phyloP scores from a whole-genome alignment of 106 monocot genomes.

The Iris macrosiphon region DNA sequence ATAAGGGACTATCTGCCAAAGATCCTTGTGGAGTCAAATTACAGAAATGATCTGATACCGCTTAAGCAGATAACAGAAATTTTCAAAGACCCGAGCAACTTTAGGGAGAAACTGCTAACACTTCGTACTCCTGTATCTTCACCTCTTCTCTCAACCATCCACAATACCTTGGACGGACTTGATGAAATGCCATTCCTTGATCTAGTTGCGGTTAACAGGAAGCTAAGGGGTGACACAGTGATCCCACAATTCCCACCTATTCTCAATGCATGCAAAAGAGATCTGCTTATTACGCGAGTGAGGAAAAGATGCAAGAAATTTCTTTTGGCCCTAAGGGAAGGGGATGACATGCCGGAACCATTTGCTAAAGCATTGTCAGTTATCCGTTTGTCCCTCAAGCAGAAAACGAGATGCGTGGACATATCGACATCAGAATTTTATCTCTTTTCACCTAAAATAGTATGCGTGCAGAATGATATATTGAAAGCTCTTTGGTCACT shows the following conservation, averaged over 20 bases:
- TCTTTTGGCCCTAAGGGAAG: conserved; percentile 23
- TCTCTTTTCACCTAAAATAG: conserved; percentile 39
- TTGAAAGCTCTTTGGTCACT: conserved; percentile 70
- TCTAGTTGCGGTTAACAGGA: conserved; percentile 50
- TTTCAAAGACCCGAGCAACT: conserved; percentile 36
- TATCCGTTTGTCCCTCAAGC: conserved; percentile 38
- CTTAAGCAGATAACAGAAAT: conserved; percentile 35
- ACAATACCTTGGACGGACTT: conserved; percentile 29
- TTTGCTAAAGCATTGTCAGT: conserved; percentile 74
- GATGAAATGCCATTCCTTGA: conserved; percentile 37
- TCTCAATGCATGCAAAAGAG: conserved; percentile 9
- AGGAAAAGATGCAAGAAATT: conserved; percentile 20
- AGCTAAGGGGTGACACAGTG: conserved; percentile 26
- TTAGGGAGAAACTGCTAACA: conserved; percentile 13
- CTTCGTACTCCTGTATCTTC: conserved; percentile 25
- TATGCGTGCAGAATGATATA: conserved; percentile 46
- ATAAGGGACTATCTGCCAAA: conserved; percentile 34
- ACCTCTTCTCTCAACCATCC: conserved; percentile 32
- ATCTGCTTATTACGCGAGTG: conserved; percentile 18
- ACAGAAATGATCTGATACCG: neutral
- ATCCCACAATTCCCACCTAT: conserved; percentile 36
- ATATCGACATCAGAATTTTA: conserved; percentile 36
- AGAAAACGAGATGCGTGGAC: conserved; percentile 14
- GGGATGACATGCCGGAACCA: conserved; percentile 34
- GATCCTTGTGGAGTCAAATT: conserved; percentile 14